A percentile compares a stretch with the other conserved stretches of the same genome.
Evolutionary conservation across 139 green algal species (phyloP).

Genomic region (Asterochloris sp.): DNA sequence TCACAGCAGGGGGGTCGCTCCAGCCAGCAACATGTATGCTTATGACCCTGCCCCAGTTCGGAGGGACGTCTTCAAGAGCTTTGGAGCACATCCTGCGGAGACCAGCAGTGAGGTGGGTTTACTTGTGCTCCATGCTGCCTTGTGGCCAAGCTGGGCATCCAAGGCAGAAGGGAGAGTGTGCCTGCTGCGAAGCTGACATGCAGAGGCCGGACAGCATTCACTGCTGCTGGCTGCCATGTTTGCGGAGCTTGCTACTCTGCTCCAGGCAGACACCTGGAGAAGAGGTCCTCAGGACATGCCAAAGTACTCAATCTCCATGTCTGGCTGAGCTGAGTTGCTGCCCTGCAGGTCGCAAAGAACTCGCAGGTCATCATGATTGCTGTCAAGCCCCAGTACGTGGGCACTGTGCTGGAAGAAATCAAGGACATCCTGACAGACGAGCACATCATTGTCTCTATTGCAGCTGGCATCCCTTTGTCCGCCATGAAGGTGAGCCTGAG

Average conservation of each 20-base stretch:
- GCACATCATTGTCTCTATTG: constrained; percentile 86
- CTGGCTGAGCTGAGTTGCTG: not conserved
- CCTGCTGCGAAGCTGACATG: too few species aligned
- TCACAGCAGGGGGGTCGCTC: constrained; percentile 26
- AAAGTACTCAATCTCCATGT: not conserved
- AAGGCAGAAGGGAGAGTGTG: too few species aligned
- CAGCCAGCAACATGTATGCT: constrained; percentile 2
- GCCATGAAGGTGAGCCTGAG: constrained; percentile 22
- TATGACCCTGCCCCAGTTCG: constrained; percentile 11
- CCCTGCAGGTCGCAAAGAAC: constrained; percentile 11
- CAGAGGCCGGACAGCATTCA: not conserved
- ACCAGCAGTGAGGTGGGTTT: constrained; percentile 2
- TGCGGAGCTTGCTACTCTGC: too few species aligned
- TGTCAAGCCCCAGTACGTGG: constrained; percentile 87
- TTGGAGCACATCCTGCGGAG: constrained; percentile 15
- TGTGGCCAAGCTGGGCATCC: too few species aligned
- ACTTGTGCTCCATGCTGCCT: not conserved
- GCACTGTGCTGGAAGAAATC: constrained; percentile 46
- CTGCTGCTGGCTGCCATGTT: not conserved
- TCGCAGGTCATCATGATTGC: constrained; percentile 9
- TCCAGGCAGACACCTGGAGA: too few species aligned
- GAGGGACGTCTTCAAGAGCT: constrained; percentile 18
- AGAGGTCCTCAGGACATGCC: not conserved
- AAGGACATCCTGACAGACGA: constrained; percentile 20
- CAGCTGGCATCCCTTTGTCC: constrained; percentile 79